phyloP scores from a whole-genome alignment of 805 yeast genomes.

The Cyberlindnera veronae region DNA sequence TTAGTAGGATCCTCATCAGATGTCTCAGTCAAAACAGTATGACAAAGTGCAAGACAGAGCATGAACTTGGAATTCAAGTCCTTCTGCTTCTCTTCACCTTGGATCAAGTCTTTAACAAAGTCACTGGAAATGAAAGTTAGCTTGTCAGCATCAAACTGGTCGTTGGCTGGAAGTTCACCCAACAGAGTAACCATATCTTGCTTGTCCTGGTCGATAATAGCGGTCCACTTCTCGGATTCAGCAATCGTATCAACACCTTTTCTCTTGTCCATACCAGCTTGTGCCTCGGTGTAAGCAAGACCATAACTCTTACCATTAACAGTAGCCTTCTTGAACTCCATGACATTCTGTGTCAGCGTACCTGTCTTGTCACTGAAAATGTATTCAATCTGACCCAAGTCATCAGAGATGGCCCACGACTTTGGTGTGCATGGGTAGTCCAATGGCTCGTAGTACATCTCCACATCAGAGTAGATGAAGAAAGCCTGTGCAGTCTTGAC shows the following conservation, averaged over 20 bases:
- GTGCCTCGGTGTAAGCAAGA: conserved; percentile 77
- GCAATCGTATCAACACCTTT: conserved; percentile 68
- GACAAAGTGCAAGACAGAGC: conserved; percentile 73
- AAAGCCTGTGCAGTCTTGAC: conserved; percentile 78
- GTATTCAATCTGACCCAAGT: conserved; percentile 80
- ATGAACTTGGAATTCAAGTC: conserved; percentile 65
- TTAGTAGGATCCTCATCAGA: conserved; percentile 55
- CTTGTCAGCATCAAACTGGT: conserved; percentile 48
- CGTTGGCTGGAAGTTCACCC: conserved; percentile 32
- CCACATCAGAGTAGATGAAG: conserved; percentile 71
- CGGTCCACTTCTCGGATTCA: conserved; percentile 49
- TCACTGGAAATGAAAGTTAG: conserved; percentile 67
- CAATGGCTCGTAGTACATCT: conserved; percentile 62
- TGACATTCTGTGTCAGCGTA: conserved; percentile 75
- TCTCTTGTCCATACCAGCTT: conserved; percentile 72
- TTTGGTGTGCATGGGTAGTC: conserved; percentile 84
- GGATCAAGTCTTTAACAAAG: conserved; percentile 53
- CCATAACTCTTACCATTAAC: conserved; percentile 73
- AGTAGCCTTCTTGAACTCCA: conserved; percentile 83
- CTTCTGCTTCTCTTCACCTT: conserved; percentile 47
- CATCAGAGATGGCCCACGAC: conserved; percentile 82
- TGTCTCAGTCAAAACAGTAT: conserved; percentile 71
- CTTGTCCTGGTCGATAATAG: conserved; percentile 51
- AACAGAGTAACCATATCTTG: conserved; percentile 51
- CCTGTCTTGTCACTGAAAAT: conserved; percentile 84